A percentile compares a stretch with the other conserved stretches of the same genome.
Conservation (phyloP, 345 rosid genomes). For the Barbarea vulgaris region DNA sequence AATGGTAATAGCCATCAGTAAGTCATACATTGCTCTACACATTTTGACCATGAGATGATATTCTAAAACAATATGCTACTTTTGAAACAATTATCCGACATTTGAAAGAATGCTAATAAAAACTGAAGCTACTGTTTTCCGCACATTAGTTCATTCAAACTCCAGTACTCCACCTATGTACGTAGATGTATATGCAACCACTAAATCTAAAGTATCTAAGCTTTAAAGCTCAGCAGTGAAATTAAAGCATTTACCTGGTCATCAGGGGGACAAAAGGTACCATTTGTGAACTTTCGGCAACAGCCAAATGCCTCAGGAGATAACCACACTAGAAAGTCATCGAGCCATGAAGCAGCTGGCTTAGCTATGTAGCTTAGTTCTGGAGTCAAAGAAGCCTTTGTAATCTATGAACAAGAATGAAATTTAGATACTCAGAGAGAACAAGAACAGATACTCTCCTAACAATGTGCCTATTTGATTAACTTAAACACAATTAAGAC, state of each 20-base stretch:
- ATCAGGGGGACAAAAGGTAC: constrained; percentile 89
- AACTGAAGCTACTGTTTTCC: background rate
- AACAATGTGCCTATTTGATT: background rate
- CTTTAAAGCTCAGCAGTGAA: background rate
- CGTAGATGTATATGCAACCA: background rate
- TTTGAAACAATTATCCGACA: background rate
- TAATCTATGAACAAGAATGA: constrained; percentile 51
- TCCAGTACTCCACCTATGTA: background rate
- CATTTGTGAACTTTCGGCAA: constrained; percentile 92
- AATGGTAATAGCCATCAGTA: constrained; percentile 13
- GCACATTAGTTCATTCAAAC: background rate
- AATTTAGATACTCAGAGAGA: constrained; percentile 1
- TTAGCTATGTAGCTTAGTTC: constrained; percentile 91
- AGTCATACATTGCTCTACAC: constrained; percentile 1
- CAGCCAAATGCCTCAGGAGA: constrained; percentile 99
- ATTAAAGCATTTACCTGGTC: constrained; percentile 65
- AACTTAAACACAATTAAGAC: background rate
- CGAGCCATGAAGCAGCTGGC: constrained; percentile 99
- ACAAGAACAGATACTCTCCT: constrained; percentile 4
- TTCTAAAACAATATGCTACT: background rate
- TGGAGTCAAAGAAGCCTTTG: constrained; percentile 80
- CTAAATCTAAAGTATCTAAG: background rate
- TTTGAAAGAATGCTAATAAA: constrained; percentile 2
- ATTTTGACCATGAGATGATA: background rate
- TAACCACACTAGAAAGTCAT: constrained; percentile 97